Evolutionary conservation across 352 stramenopile genomes (phyloP).

Genomic region (Globisporangium spiculum): DNA sequence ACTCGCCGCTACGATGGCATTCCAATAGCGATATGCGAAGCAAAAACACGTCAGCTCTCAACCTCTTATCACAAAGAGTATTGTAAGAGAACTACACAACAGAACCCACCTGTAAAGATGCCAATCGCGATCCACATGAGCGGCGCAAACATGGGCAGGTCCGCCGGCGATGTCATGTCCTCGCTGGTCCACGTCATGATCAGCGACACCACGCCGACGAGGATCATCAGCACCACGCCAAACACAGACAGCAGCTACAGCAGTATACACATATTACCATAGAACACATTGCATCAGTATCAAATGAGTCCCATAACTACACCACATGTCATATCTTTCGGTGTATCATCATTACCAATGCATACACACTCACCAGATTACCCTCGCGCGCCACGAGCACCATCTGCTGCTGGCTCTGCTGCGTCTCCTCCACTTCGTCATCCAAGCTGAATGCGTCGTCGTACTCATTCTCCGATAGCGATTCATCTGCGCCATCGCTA

Average conservation of each 20-base stretch:
- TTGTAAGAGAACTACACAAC: not conserved
- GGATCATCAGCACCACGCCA: constrained; percentile 60
- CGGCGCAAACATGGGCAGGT: constrained; percentile 75
- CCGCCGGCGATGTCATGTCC: constrained; percentile 31
- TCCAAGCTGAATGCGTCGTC: constrained; percentile 22
- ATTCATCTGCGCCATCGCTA: constrained; percentile 32
- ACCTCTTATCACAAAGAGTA: not conserved
- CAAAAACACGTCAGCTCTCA: not conserved
- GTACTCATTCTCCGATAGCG: constrained; percentile 41
- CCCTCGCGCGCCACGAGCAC: constrained; percentile 36
- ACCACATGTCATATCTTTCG: not conserved
- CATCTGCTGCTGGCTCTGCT: constrained; percentile 41
- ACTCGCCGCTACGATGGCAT: constrained; percentile 29
- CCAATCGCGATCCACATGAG: constrained; percentile 80
- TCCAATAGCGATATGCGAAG: not conserved
- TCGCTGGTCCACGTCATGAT: constrained; percentile 59
- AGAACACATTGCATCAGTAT: not conserved
- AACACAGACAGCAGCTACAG: constrained; percentile 65
- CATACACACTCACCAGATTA: constrained; percentile 39
- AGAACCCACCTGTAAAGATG: constrained; percentile 57
- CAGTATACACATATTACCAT: not conserved
- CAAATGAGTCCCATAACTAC: not conserved
- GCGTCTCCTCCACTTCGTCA: constrained; percentile 18
- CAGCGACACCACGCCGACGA: constrained; percentile 60
- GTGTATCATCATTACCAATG: not conserved